Percentiles rank a stretch among this genome's conserved stretches.
These are phyloP conservation scores for Chaetomiaceae sp. DNA, from an alignment of 2,329 filamentous ascomycete species.

Conservation along the genomic window DNA sequence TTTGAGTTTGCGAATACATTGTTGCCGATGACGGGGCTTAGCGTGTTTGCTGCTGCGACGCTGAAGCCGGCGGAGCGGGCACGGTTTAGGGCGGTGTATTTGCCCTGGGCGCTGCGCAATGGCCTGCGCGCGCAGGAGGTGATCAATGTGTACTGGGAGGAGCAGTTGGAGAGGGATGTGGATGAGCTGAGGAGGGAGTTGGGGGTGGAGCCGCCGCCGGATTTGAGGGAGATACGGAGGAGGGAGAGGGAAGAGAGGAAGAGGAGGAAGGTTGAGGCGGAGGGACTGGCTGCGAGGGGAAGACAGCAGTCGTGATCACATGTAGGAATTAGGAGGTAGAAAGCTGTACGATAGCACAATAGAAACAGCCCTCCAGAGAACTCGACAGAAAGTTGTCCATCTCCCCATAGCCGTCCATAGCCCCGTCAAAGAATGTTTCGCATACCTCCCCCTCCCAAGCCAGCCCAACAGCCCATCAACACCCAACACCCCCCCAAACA, in stretches of 20 bases:
- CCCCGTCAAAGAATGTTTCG: too few species aligned
- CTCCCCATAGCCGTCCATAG: too few species aligned
- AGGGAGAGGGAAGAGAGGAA: constrained; percentile 63
- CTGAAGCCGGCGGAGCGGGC: constrained; percentile 74
- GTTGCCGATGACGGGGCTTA: constrained; percentile 89
- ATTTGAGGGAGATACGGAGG: constrained; percentile 72
- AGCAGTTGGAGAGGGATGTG: constrained; percentile 80
- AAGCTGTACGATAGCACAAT: constrained; percentile 12
- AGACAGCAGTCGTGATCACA: too few species aligned
- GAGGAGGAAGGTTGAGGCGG: constrained; percentile 42
- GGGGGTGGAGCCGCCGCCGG: constrained; percentile 81
- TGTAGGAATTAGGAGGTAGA: constrained; percentile 3
- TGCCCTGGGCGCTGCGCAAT: constrained; percentile 87
- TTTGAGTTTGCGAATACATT: constrained; percentile 96
- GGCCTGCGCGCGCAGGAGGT: constrained; percentile 70
- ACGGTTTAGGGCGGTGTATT: constrained; percentile 67
- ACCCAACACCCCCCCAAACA: not conserved
- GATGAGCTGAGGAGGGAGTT: constrained; percentile 66
- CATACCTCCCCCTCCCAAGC: not conserved
- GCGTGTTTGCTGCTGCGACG: constrained; percentile 77
- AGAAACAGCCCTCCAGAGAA: too few species aligned
- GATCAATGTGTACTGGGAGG: constrained; percentile 98
- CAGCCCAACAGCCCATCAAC: not conserved
- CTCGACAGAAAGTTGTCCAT: too few species aligned
- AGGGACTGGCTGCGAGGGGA: constrained; percentile 1